Base-by-base conservation (phyloP, 2,329 filamentous ascomycete species). In the Leptographium procerum region DNA sequence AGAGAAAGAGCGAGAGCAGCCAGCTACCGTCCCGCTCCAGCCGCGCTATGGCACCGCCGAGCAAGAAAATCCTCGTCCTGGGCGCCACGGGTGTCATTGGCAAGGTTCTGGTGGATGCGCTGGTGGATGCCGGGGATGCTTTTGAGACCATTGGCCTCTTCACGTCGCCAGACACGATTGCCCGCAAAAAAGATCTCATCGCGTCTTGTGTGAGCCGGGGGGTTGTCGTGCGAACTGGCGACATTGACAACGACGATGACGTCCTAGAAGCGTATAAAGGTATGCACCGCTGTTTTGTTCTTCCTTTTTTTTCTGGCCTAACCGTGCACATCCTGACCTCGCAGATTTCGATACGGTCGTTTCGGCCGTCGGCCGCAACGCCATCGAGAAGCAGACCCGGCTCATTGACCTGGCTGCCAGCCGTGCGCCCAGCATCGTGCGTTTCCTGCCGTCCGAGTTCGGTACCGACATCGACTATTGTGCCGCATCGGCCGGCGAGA, bases 121-220 rank as follows among this genome's bases (percentile, higher is more conserved):
- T 71, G 50, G 29, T 70, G 57, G 65, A 65, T 3, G 65, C 69
- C 45, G 67, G 69, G 36, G 65, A 70, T n/a, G 61, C 61, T 43
- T 64, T 70, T 57, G 67, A 67, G 19, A 66, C 66, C 26, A 65
- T 78, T 55, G 65, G 65, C 34, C 74, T 86, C 54, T 83, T 81
- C 67, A 86, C 83, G 16, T 62, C 61, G 16, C 29, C 45, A 29
- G 59, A 55, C 6, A 60, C 61, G 0, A 57, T 51, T 10, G 48
- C 14, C 24, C 31, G 36, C 52, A 62, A 62, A 24, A 55, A 55
- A 31, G 59, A 53, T 8, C 43, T 62, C n/a, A 16, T 62, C 7
- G 55, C 29, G 2, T 45, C 36, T 4, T 59, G 54, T 26, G 13
- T 19, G 22, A 43, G 34, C 10, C 55, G 57, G 2, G 61, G 61